Conservation (phyloP, 1,284 basidiomycete species). For the Tilletia indica region DNA sequence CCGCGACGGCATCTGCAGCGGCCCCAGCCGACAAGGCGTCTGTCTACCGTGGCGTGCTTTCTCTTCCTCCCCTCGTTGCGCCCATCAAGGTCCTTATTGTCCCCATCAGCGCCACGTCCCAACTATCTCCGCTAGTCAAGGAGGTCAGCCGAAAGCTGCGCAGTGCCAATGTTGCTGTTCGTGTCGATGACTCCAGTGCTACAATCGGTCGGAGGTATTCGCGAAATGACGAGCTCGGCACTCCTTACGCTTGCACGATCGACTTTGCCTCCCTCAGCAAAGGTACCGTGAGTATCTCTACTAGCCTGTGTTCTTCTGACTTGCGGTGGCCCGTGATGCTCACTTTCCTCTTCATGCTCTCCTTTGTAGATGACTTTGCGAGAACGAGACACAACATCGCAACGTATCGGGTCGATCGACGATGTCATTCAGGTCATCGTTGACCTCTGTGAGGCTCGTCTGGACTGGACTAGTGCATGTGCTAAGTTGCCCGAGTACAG, state of each 20-base stretch:
- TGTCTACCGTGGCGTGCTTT: slow-evolving; percentile 65
- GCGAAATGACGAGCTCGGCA: slow-evolving; percentile 96
- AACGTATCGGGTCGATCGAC: slow-evolving; percentile 88
- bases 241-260: slow-evolving; percentile 91
- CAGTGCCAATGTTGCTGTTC: slow-evolving; percentile 79
- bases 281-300: slow-evolving; percentile 36
- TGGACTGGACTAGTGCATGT: slow-evolving; percentile 76
- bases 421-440: slow-evolving; percentile 77
- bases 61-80: slow-evolving; percentile 83
- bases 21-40: slow-evolving; percentile 52
- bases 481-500: slow-evolving; percentile 74
- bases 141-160: slow-evolving; percentile 87
- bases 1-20: slow-evolving; percentile 68
- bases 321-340: not conserved
- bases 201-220: slow-evolving; percentile 96
- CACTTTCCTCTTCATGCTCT: not conserved
- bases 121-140: slow-evolving; percentile 78
- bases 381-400: slow-evolving; percentile 90
- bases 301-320: not conserved
- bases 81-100: slow-evolving; percentile 96
- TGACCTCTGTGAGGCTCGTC: slow-evolving; percentile 52
- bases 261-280: slow-evolving; percentile 85
- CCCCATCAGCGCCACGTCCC: slow-evolving; percentile 83
- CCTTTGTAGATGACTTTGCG: slow-evolving; percentile 59
- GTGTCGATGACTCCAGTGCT: slow-evolving; percentile 91